These are phyloP conservation scores for Salix brachista DNA, from an alignment of 345 rosid species.

Conservation along the genomic window DNA sequence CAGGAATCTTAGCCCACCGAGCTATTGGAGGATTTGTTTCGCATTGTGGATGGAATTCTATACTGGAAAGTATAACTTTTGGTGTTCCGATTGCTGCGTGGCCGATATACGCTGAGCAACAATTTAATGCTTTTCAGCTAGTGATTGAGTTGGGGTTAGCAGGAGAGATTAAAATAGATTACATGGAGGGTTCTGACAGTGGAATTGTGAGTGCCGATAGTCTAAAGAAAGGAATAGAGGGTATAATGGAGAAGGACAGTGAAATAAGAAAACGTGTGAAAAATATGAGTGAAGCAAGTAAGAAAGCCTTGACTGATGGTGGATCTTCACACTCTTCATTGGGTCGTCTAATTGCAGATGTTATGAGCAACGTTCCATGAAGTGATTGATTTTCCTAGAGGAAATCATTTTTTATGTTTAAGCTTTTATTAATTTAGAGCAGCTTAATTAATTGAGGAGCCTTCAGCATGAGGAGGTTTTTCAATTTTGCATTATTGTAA, in stretches of 20 bases:
- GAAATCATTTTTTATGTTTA: no score
- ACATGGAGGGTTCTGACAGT: neutral
- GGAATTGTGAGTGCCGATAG: neutral
- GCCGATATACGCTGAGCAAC: conserved; percentile 5
- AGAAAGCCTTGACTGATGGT: neutral
- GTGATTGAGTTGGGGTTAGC: conserved; percentile 1
- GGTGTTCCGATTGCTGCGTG: conserved; percentile 12
- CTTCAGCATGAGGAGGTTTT: no score
- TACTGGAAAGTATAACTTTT: conserved; percentile 4
- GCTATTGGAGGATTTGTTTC: conserved; percentile 17
- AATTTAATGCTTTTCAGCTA: conserved; percentile 1
- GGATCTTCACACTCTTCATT: neutral
- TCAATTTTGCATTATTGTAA: no score
- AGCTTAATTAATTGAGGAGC: no score
- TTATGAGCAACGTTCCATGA: no score
- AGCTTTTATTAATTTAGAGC: no score
- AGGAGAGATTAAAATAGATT: neutral
- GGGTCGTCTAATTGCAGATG: neutral
- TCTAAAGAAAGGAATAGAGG: neutral
- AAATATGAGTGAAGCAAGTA: neutral
- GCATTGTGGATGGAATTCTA: conserved; percentile 19
- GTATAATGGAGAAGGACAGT: neutral
- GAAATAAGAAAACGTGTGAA: neutral
- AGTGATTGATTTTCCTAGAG: no score
- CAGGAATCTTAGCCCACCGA: conserved; percentile 7